Evolutionary conservation across 2,329 filamentous ascomycete species (phyloP), one percentile per base, ranked within the genome.

Genomic region (Microsporum ferrugineum): DNA sequence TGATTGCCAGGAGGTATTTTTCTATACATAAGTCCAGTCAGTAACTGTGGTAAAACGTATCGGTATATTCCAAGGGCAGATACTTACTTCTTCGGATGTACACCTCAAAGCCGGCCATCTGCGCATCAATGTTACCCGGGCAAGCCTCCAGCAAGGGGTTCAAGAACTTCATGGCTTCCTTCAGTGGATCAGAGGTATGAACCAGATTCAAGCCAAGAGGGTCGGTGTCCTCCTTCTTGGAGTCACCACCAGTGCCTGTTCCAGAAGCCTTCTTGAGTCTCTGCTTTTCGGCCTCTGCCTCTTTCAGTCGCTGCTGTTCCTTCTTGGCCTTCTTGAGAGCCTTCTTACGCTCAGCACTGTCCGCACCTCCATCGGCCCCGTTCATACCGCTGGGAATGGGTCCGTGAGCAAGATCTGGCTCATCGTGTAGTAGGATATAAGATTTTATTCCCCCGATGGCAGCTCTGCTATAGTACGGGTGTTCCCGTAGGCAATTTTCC

Each of bases 401-500:
- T 2, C 83, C 85, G 64, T 88, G 87, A 0, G 79, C 78, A 12
- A 85, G 77, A 60, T 85, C 77, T 0, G 88, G 88, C 64, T 88
- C 84, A 68, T 96, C 92, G 64, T 88, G 80, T 66, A 99, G 80
- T 65, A 84, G 79, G 33, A 95, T 71, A 72, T 96, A 97, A 36
- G 95, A 80, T 63, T 86, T 83, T 63, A 95, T 82, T 4, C 92
- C 91, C 59, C 86, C 85, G 29, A 96, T 78, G 0, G 94, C 92
- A 57, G 89, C 88, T 51, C 90, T 82, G 3, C 88, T 87, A 76
- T 89, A 99, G 78, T 95, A 96, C 0, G 94, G 94, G 72, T 99
- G 94, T 68, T 95, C 88, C 60, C 91, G 86, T 51, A 97, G 76
- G 64, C 86, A 84, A 71, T 99, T 91, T 72, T 97, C 92, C 95